Percentiles rank a stretch among this genome's conserved stretches.
Evolutionary conservation across 2,329 filamentous ascomycete genomes (phyloP).

Genomic region (Cordyceps pruinosa): DNA sequence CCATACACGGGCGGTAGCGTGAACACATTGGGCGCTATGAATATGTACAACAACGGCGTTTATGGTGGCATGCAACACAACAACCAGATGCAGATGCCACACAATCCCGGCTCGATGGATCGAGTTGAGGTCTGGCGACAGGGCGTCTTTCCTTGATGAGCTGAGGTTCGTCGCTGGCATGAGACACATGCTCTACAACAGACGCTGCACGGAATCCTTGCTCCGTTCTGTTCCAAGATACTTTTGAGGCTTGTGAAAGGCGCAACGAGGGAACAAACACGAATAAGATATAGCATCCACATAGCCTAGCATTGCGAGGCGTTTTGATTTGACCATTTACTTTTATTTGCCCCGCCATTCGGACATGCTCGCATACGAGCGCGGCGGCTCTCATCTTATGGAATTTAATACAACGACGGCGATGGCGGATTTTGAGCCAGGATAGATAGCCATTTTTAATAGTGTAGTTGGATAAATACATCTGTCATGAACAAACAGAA

Average conservation of each 20-base stretch:
- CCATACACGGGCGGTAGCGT: conserved; percentile 9
- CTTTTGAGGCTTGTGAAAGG: background rate
- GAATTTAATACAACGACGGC: conserved; percentile 1
- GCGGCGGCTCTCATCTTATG: conserved; percentile 2
- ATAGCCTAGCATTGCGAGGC: conserved; percentile 13
- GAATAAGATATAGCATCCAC: background rate
- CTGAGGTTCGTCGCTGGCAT: background rate
- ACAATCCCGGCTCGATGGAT: conserved; percentile 24
- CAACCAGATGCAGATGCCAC: conserved; percentile 19
- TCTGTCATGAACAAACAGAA: background rate
- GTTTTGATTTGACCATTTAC: conserved; percentile 3
- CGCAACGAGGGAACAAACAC: background rate
- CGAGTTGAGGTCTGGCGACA: conserved; percentile 38
- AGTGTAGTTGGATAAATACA: conserved; percentile 1
- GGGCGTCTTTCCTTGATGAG: conserved; percentile 28
- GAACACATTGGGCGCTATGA: background rate
- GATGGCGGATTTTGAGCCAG: background rate
- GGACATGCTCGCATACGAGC: background rate
- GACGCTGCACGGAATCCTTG: background rate
- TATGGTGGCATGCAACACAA: conserved; percentile 17
- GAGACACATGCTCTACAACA: background rate
- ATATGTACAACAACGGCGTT: conserved; percentile 12
- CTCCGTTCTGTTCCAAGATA: background rate
- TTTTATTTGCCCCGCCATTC: background rate
- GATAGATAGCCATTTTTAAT: background rate